Evolutionary conservation across 352 stramenopile genomes (phyloP), one percentile per base, ranked within the genome.

Genomic region (Phytophthora europaea): DNA sequence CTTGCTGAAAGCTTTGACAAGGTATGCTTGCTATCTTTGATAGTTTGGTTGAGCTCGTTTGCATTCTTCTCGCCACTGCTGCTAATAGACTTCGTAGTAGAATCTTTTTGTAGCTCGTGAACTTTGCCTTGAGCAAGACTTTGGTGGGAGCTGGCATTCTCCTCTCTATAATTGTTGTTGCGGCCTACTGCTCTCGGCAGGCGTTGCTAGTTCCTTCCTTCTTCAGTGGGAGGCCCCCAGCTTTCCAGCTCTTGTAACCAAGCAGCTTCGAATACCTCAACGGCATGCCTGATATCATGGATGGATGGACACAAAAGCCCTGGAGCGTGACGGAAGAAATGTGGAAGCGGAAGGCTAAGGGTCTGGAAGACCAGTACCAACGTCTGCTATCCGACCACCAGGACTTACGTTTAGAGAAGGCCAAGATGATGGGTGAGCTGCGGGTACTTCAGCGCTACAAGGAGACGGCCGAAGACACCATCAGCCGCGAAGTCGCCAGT

Each of bases 311-410:
- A 16, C 66, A 84, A 59, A 92, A 90, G 58, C 81, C 84, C 33
- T 93, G 85, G 85, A 91, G 79, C 53, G 83, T 91, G 65, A 90
- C 85, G 43, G 84, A 93, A 58, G 85, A 93, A 61, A 91, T 93
- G 75, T 90, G 85, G 81, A 93, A 91, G 72, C 85, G 84, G 52
- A 92, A 93, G 68, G 84, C 80, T 26, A 90, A 90, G 50, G 79
- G 81, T 2, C 54, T 92, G 22, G 85, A 92, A 73, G 85, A 91
- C 31, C 85, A 93, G 66, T 93, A 91, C 57, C 85, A 93, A 52
- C 80, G 74, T 12, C 53, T 93, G 50, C 72, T 91, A 20, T 87
- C 82, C 2, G 85, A 93, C 23, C 85, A 92, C 69, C 84, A 93
- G 34, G 85, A 93, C 52, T 76, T 93, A 59, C 84, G 85, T 1